A percentile compares a stretch with the other conserved stretches of the same genome.
phyloP scores from a whole-genome alignment of 805 yeast species.

The Candida dajiaensis region DNA sequence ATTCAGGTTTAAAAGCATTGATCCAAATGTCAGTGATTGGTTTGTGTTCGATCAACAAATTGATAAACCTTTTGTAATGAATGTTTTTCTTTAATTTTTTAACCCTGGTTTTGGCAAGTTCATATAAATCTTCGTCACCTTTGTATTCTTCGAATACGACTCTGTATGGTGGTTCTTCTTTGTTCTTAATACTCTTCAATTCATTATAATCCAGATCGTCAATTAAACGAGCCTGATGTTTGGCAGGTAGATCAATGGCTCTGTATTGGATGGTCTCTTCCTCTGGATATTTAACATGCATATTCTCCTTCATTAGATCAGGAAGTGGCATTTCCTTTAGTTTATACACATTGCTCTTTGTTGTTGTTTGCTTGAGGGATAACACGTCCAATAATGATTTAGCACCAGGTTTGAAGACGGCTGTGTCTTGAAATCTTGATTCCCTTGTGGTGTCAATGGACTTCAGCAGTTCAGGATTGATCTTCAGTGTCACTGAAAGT shows the following conservation, averaged over 20 bases:
- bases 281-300: slow-evolving; percentile 10
- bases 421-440: not conserved
- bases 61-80: slow-evolving; percentile 4
- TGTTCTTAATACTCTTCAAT: not conserved
- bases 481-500: not conserved
- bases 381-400: slow-evolving; percentile 10
- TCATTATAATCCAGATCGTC: not conserved
- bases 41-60: not conserved
- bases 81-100: not conserved
- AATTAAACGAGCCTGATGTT: not conserved
- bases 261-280: slow-evolving; percentile 4
- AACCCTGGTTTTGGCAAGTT: not conserved
- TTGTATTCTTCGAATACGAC: not conserved
- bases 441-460: not conserved
- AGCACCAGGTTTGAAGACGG: not conserved
- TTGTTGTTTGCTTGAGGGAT: not conserved
- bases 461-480: not conserved
- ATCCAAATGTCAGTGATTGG: slow-evolving; percentile 23
- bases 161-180: not conserved
- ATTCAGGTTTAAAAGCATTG: slow-evolving; percentile 25
- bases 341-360: slow-evolving; percentile 16
- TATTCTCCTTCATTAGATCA: slow-evolving; percentile 3
- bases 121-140: not conserved
- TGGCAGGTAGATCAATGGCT: not conserved
- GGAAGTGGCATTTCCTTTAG: slow-evolving; percentile 16